Evolutionary conservation across 257 asterid species (phyloP), one percentile per base, ranked within the genome.

Genomic region (Solanum virginianum): DNA sequence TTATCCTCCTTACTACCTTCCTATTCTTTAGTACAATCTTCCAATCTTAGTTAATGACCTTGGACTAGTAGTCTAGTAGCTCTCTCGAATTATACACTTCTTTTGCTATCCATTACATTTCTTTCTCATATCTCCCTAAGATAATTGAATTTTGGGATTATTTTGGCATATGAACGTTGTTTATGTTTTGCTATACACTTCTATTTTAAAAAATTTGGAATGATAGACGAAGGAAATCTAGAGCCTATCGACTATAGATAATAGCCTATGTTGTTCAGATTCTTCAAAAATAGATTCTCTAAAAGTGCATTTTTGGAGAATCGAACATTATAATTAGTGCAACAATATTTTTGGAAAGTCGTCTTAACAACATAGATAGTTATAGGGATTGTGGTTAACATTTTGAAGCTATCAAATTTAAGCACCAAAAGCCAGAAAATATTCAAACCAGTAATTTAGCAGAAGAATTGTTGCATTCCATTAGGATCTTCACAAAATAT

Each of bases 51-150:
- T 29, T 29, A 29, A 29, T 29, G 2, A n/a, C n/a, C n/a, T 29
- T 29, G 36, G 36, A 29, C 36, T 29, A 29, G 36, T 29, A 29
- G 36, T 29, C 36, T 3, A 29, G 36, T 3, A 29, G 36, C 1
- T 29, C 36, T 29, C 36, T 29, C 36, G 36, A 29, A 29, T 29
- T 29, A 29, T 29, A 29, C 36, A 29, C 3, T 29, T 29, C 36
- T 29, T 29, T 29, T 29, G 36, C 36, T 29, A 29, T 29, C 36
- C 36, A n/a, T 29, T 29, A 29, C 36, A 75, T 60, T 87, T 20
- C 83, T 51, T 84, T 9, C 96, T 95, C 29, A 93, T 62, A 81
- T 94, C 41, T 85, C 98, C 41, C 91, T 86, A 92, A 89, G 94
- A 98, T 94, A 86, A 77, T 43, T 71, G 20, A 17, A 36, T 69